Evolutionary conservation across 306 rosid genomes (phyloP), one percentile per base, ranked within the genome.

Genomic region (Spatholobus suberectus): DNA sequence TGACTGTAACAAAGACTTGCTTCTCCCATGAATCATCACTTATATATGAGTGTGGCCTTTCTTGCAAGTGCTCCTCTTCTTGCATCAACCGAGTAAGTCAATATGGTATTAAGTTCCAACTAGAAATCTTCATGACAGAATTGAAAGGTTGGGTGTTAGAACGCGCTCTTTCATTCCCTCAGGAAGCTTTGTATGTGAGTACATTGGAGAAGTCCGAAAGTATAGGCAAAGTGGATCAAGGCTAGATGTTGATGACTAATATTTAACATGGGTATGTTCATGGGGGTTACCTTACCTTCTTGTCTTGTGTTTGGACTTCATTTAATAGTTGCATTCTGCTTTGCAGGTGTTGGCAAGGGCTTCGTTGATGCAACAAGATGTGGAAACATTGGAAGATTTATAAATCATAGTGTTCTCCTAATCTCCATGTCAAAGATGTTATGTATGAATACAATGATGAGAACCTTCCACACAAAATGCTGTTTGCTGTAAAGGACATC

Each of bases 161-260:
- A 76, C 92, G 0, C 84, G 78, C 29, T 73, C 86, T 6, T 89
- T 66, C 72, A 87, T 89, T 70, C 83, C 83, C 6, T 18, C 66
- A 0, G 88, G 90, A 77, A 80, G 86, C 73, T 85, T 87, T 80
- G 80, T 85, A 9, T 89, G 92, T 3, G 90, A 87, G 67, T 87
- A 73, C 26, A 13, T 81, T 18, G 90, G 92, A 27, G 89, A 87
- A 77, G 47, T 89, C 4, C 13, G 1, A 40, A 23, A 20, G 35
- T 18, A 14, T 6, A 43, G 0, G 18, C 34, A 34, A 59, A 35
- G 15, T 20, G 17, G 54, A 47, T 70, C 66, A 26, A 75, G 51
- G 35, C 13, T 2, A 17, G 32, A 38, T n/a, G 46, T 0, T 27
- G 77, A 70, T 8, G 8, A 67, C 23, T 79, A 17, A 6, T 26